A percentile compares a stretch with the other conserved stretches of the same genome.
Evolutionary conservation across 163 green algal genomes (phyloP).

Genomic region (Trebouxia gelatinosa): DNA sequence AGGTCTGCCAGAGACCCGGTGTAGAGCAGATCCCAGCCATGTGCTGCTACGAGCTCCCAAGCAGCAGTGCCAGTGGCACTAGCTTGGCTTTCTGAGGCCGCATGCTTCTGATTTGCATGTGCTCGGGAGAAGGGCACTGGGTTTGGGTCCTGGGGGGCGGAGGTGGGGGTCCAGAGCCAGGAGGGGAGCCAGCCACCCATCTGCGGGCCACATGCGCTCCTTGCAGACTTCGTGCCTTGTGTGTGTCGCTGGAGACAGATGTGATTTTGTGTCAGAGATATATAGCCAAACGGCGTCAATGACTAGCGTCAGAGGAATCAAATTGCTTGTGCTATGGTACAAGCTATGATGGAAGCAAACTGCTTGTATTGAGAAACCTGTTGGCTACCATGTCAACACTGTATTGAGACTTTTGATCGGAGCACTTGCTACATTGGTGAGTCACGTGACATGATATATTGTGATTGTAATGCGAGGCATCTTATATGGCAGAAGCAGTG

Average conservation of each 20-base stretch:
- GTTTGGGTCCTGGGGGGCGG: not conserved
- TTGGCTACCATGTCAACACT: no score
- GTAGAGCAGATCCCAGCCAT: conserved; percentile 35
- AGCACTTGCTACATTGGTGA: no score
- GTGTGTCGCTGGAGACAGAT: no score
- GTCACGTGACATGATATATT: no score
- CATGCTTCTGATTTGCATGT: not conserved
- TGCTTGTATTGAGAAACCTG: not conserved
- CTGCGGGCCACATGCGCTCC: not conserved
- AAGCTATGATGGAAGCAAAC: not conserved
- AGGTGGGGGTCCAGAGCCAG: conserved; percentile 14
- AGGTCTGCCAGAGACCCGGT: not conserved
- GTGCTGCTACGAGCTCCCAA: conserved; percentile 31
- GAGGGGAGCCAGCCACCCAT: conserved; percentile 2
- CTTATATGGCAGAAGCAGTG: not conserved
- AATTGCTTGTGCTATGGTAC: not conserved
- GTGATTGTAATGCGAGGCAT: no score
- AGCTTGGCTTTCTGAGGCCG: not conserved
- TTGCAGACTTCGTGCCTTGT: not conserved
- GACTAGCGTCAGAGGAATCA: not conserved
- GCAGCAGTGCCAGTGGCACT: not conserved
- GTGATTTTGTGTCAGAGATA: no score
- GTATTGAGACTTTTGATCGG: no score
- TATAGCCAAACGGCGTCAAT: not conserved
- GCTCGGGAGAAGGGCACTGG: not conserved